Evolutionary conservation across 2,329 filamentous ascomycete species (phyloP), one percentile per base, ranked within the genome.

Genomic region (Hypoxylon sp.): DNA sequence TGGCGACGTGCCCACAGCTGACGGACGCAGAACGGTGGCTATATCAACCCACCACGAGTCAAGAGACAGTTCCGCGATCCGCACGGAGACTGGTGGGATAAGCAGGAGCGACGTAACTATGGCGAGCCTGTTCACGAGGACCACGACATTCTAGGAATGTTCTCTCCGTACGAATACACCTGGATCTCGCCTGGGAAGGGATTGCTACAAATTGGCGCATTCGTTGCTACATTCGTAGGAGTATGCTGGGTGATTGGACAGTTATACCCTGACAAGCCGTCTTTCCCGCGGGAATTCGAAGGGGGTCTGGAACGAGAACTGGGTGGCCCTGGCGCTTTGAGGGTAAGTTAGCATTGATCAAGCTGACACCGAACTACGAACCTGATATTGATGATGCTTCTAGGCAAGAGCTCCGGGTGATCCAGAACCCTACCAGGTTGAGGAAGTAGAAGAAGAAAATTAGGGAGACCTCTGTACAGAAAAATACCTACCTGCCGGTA

Each of bases 91-190:
- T 99, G 93, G 93, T 98, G 93, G 93, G 95, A 99, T 81, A 91
- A 93, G 80, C 96, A 99, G 82, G 96, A 98, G 80, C 90, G 94
- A 78, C 89, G 96, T 75, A 98, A 99, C 85, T 98, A 92, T 78
- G 94, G 94, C 80, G 96, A 99, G 81, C 93, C 95, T 11, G 89
- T 97, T 54, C 95, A 99, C 80, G 96, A 99, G 81, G 96, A 99
- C 80, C 91, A 97, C 80, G 96, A 99, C 78, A 86, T 93, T 61
- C 85, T 98, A 61, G 94, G 93, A 73, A 91, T 97, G 70, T 95
- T 99, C 81, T 91, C 92, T 52, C 89, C 93, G 2, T 89, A 96
- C 78, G 90, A 94, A 74, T 98, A 99, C 83, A 96, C 89, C 59
- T 95, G 96, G 85, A 83, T 85, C 45, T 90, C 86, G 51, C 83